A percentile compares a stretch with the other conserved stretches of the same genome.
Evolutionary conservation across 345 rosid species (phyloP).

Genomic region (Salix suchowensis): DNA sequence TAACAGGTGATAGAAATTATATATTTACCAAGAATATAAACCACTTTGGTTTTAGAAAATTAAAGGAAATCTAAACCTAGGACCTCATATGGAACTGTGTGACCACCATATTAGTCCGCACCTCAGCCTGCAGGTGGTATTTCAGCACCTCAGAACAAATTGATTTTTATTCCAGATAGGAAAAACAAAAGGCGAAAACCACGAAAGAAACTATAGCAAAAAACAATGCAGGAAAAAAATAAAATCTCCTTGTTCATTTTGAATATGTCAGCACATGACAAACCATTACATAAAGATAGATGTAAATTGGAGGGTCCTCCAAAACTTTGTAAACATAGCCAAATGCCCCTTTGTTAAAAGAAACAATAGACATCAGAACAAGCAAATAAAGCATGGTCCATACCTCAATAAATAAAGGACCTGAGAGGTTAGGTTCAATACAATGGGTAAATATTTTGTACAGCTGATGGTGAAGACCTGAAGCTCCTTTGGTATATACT

Average conservation of each 20-base stretch:
- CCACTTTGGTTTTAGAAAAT: not conserved
- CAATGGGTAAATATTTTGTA: conserved; percentile 54
- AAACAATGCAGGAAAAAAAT: not conserved
- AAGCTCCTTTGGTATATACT: conserved; percentile 31
- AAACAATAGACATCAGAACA: not conserved
- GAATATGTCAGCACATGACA: not conserved
- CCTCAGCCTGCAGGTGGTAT: not conserved
- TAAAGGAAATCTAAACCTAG: not conserved
- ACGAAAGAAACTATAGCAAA: not conserved
- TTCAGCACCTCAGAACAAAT: not conserved
- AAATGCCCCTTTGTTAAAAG: not conserved
- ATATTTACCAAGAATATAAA: not conserved
- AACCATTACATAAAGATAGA: not conserved
- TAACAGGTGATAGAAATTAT: not conserved
- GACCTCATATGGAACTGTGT: not conserved
- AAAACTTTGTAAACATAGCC: not conserved
- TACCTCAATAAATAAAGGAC: conserved; percentile 98
- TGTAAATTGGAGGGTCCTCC: not conserved
- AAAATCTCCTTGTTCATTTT: not conserved
- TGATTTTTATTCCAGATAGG: not conserved
- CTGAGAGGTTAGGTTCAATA: conserved; percentile 56
- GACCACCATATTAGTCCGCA: not conserved
- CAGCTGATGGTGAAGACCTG: conserved; percentile 47
- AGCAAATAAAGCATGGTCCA: not conserved
- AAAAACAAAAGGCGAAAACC: not conserved